Base-by-base conservation (phyloP, 805 yeast genomes). In the Saccharomycopsis javanensis region DNA sequence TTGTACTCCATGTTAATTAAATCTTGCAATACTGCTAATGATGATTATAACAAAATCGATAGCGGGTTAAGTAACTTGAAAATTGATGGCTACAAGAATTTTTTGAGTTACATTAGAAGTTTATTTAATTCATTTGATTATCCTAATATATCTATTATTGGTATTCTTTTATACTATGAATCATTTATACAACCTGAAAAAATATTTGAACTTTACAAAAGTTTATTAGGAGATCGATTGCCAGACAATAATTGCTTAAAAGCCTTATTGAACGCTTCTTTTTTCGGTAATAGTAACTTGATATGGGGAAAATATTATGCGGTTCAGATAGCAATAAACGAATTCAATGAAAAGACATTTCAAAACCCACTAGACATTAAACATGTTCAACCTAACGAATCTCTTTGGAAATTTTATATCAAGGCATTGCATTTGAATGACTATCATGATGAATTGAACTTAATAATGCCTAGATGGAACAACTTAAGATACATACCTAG, bases 271-370 rank as follows among this genome's bases (percentile, higher is more conserved):
- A 65, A 72, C 1, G 82, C 85, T 0, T 75, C 84, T 5, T 65
- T 70, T 61, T 64, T 66, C 37, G 56, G 57, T 10, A 37, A 51
- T 5, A 11, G 25, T 11, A 38, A 58, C 1, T 54, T 76, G 2
- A 53, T 69, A 16, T 83, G 88, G 88, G 80, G 72, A 8, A 68
- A 69, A 1, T 54, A 74, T 42, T 77, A 69, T 55, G 86, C 90
- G 0, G 72, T 84, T 1, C 88, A 83, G 62, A 72, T 81, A 27
- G 82, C 86, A 0, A 72, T 82, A 2, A 75, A 72, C 38, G 87
- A 84, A 65, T 79, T 84, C 67, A 75, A 79, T 57, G 42, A 54
- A 34, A 33, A 18, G 20, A 25, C 50, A 15, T 28, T 20, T 18
- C 25, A n/a, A 25, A 23, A n/a, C n/a, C 27, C 28, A 25, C 16